A percentile compares a stretch with the other conserved stretches of the same genome.
phyloP scores from a whole-genome alignment of 2,329 filamentous ascomycete genomes.

The Aureobasidium mangrovei region DNA sequence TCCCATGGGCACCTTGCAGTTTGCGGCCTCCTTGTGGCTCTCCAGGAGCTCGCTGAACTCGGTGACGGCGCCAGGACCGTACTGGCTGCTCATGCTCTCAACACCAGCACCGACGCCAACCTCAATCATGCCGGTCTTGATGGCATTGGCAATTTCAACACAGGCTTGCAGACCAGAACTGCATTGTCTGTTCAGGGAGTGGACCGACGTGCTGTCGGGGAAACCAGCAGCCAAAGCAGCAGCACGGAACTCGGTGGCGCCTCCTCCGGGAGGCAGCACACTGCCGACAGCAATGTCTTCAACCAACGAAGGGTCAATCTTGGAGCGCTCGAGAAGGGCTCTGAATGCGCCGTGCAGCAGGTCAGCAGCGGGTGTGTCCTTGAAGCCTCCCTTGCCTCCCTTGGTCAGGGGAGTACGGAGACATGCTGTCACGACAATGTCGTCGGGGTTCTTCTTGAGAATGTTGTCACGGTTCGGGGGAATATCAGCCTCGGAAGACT shows the following conservation, averaged over 20 bases:
- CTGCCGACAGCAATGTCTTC: conserved; percentile 90
- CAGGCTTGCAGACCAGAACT: conserved; percentile 86
- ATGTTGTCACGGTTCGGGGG: conserved; percentile 35
- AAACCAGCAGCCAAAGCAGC: conserved; percentile 86
- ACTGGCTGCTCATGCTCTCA: conserved; percentile 91
- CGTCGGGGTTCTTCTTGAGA: conserved; percentile 49
- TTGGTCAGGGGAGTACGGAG: conserved; percentile 89
- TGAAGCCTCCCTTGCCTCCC: conserved; percentile 88
- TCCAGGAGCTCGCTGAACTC: conserved; percentile 91
- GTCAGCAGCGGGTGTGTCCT: conserved; percentile 83
- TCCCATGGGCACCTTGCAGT: conserved; percentile 76
- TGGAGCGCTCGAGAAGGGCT: conserved; percentile 72
- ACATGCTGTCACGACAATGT: conserved; percentile 83
- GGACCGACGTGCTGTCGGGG: conserved; percentile 74
- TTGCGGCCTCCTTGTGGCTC: conserved; percentile 68
- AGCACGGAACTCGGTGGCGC: conserved; percentile 93
- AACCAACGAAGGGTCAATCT: conserved; percentile 78
- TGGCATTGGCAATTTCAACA: conserved; percentile 89
- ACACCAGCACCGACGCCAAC: conserved; percentile 89
- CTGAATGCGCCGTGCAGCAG: conserved; percentile 76
- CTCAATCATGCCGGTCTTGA: conserved; percentile 87
- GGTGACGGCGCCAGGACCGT: conserved; percentile 71
- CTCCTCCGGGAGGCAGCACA: conserved; percentile 85
- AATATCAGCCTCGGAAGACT: conserved; percentile 29
- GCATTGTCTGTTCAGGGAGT: conserved; percentile 87